Percentiles rank a stretch among this genome's conserved stretches.
Evolutionary conservation across 495 filamentous ascomycete genomes (phyloP).

Genomic region (Penicillium pancosmium): DNA sequence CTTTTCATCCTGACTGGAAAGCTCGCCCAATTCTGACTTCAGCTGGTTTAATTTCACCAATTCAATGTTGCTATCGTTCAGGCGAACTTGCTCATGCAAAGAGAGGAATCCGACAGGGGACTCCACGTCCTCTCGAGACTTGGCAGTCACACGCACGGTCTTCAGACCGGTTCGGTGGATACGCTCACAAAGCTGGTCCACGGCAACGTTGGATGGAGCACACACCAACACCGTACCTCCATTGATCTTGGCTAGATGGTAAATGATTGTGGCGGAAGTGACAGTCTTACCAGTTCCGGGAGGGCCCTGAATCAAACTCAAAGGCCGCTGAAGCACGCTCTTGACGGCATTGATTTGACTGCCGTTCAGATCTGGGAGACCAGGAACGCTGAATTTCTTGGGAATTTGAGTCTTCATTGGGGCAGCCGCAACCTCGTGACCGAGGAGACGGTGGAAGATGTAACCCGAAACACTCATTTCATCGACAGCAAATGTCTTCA

Average conservation of each 20-base stretch:
- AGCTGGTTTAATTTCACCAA: conserved; percentile 88
- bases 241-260: conserved; percentile 94
- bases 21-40: conserved; percentile 87
- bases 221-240: conserved; percentile 95
- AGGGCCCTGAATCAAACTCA: conserved; percentile 95
- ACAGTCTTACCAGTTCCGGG: conserved; percentile 98
- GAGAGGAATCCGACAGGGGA: conserved; percentile 94
- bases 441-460: conserved; percentile 96
- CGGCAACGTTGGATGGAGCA: conserved; percentile 96
- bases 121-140: conserved; percentile 97
- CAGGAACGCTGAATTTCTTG: conserved; percentile 95
- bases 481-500: conserved; percentile 99
- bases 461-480: conserved; percentile 99
- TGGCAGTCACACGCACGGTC: conserved; percentile 96
- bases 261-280: conserved; percentile 98
- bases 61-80: conserved; percentile 95
- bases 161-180: conserved; percentile 95
- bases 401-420: conserved; percentile 97
- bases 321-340: conserved; percentile 87
- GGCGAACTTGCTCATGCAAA: conserved; percentile 93
- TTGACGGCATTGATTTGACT: conserved; percentile 98
- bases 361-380: conserved; percentile 91
- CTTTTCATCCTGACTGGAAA: conserved; percentile 97
- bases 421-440: conserved; percentile 92
- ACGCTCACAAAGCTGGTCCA: conserved; percentile 97